Evolutionary conservation across 148 eudicot species (phyloP).

Genomic region (Amaranthus hypochondriacus): DNA sequence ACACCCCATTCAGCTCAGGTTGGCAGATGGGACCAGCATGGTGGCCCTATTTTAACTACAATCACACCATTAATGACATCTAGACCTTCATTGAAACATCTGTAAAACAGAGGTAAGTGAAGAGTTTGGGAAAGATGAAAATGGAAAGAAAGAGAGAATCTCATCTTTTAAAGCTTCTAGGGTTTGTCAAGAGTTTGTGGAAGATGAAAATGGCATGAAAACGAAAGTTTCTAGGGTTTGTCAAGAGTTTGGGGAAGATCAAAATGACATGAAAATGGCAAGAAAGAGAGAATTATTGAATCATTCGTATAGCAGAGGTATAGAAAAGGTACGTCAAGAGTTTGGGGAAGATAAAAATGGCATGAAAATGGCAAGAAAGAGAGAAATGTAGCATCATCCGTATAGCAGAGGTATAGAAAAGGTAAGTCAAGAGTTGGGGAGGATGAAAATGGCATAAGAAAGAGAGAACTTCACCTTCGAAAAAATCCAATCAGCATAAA

Average conservation of each 20-base stretch:
- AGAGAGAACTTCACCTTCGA: neutral
- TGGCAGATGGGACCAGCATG: conserved; percentile 67
- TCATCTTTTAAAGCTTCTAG: too few relatives aligned
- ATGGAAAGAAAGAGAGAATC: conserved; percentile 42
- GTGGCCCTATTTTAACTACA: conserved; percentile 46
- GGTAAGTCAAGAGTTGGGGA: neutral
- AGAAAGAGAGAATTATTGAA: neutral
- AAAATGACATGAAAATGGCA: too few relatives aligned
- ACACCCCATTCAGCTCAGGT: conserved; percentile 54
- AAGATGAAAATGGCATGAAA: conserved; percentile 36
- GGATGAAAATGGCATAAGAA: too few relatives aligned
- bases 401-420: neutral
- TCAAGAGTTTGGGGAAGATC: conserved; percentile 10
- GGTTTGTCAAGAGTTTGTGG: too few relatives aligned
- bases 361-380: neutral
- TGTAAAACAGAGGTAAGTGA: neutral
- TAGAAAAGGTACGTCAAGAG: neutral
- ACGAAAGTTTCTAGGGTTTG: neutral
- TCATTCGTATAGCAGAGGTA: conserved; percentile 1
- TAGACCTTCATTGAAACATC: conserved; percentile 57
- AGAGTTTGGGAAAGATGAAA: conserved; percentile 38
- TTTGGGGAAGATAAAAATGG: conserved; percentile 35
- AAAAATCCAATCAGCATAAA: too few relatives aligned
- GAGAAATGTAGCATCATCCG: neutral
- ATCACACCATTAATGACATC: conserved; percentile 48